phyloP scores from a whole-genome alignment of 495 filamentous ascomycete genomes.

The Hypoxylon trugodes region DNA sequence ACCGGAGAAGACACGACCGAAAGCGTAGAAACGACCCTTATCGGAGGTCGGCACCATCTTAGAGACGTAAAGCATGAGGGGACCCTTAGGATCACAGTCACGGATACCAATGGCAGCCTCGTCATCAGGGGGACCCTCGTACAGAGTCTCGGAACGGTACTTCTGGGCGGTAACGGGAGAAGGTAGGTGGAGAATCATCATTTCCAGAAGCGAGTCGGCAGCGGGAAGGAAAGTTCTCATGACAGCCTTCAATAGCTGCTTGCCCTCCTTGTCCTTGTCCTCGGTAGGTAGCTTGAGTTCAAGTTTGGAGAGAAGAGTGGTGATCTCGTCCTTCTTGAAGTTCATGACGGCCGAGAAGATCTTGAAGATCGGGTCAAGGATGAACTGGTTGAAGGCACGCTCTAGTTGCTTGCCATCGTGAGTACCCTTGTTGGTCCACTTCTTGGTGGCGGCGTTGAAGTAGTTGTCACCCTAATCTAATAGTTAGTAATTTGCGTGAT shows the following conservation, averaged over 20 bases:
- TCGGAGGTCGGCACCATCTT: slow-evolving; percentile 99
- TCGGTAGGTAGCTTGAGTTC: slow-evolving; percentile 86
- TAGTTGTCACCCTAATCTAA: slow-evolving; percentile 88
- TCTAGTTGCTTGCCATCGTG: slow-evolving; percentile 88
- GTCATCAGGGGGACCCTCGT: slow-evolving; percentile 96
- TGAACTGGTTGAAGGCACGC: slow-evolving; percentile 99
- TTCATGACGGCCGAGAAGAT: slow-evolving; percentile 96
- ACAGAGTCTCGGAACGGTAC: slow-evolving; percentile 98
- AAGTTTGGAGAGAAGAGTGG: slow-evolving; percentile 85
- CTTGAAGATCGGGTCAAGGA: slow-evolving; percentile 98
- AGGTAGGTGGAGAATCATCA: slow-evolving; percentile 99
- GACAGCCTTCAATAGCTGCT: slow-evolving; percentile 93
- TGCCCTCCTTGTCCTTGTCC: slow-evolving; percentile 95
- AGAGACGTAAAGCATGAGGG: slow-evolving; percentile 99
- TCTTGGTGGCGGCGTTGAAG: slow-evolving; percentile 99
- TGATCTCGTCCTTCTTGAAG: slow-evolving; percentile 95
- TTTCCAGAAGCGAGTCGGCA: slow-evolving; percentile 97
- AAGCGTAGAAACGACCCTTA: slow-evolving; percentile 99
- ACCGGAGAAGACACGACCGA: slow-evolving; percentile 99
- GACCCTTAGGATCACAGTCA: slow-evolving; percentile 95
- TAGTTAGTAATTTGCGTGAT: slow-evolving; percentile 17
- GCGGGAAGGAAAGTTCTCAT: slow-evolving; percentile 99
- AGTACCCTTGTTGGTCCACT: slow-evolving; percentile 89
- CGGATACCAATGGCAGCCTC: slow-evolving; percentile 93
- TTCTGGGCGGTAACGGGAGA: slow-evolving; percentile 95